Conservation (phyloP, 2,329 filamentous ascomycete genomes). For the Ophiosphaerella herpotricha region DNA sequence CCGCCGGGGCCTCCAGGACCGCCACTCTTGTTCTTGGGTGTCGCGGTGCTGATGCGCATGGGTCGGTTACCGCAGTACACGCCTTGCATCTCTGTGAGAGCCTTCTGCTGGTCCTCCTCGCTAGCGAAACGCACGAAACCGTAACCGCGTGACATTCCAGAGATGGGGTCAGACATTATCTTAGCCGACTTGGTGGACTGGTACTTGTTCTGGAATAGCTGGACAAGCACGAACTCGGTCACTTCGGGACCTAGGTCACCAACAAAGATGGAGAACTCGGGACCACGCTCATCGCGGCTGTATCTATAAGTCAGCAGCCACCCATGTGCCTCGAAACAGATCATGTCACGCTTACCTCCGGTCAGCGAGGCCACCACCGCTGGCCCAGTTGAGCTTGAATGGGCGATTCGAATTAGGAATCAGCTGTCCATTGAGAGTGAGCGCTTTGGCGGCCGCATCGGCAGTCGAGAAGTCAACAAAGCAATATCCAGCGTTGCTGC, state of each 20-base stretch:
- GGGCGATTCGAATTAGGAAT: constrained; percentile 93
- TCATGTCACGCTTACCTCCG: constrained; percentile 66
- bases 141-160: constrained; percentile 95
- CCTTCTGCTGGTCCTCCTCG: constrained; percentile 93
- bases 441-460: constrained; percentile 86
- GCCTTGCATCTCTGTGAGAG: constrained; percentile 96
- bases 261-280: constrained; percentile 97
- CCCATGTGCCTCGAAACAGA: not conserved
- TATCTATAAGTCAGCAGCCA: constrained; percentile 22
- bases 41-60: constrained; percentile 97
- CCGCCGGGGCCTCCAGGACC: constrained; percentile 59
- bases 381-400: constrained; percentile 99
- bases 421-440: constrained; percentile 83
- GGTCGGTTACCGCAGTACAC: constrained; percentile 98
- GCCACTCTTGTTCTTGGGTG: constrained; percentile 84
- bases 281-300: constrained; percentile 86
- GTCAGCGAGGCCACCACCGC: constrained; percentile 91
- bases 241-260: constrained; percentile 97
- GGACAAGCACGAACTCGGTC: constrained; percentile 96
- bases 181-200: constrained; percentile 98
- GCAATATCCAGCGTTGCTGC: constrained; percentile 98
- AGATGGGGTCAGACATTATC: constrained; percentile 99
- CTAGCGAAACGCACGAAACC: constrained; percentile 97
- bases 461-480: constrained; percentile 90
- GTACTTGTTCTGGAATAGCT: constrained; percentile 95